Evolutionary conservation across 2,329 filamentous ascomycete species (phyloP), one percentile per base, ranked within the genome.

Genomic region (Kalaharituber pfeilii): DNA sequence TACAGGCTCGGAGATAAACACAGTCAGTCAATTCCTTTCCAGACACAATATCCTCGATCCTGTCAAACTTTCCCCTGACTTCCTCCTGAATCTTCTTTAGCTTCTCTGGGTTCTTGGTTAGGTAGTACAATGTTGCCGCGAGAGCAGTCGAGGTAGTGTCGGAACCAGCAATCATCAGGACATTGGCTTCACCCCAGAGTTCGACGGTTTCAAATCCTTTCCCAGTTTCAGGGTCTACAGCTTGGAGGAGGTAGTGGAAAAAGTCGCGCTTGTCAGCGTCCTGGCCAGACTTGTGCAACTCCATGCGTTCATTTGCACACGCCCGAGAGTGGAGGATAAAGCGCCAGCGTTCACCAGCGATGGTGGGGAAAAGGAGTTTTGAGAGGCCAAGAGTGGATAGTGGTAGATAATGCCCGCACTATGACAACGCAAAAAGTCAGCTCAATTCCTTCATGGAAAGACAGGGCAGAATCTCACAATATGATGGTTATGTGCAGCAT

Each of bases 161-260:
- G 26, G 79, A 81, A 28, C 57, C 51, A 13, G 56, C 60, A 26
- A 60, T 54, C 22, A 58, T 57, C 9, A 85, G 73, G 18, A 83
- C 68, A 64, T 84, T 83, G 7, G 80, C 81, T 65, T 84, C 81
- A 50, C 75, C 78, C 79, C 80, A 82, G 24, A 85, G 75, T 63
- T 84, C 81, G 0, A 76, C 74, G 2, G 73, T 80, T 39, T 72
- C 75, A 63, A 84, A 81, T 1, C 79, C 79, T 55, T 76, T 72
- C 52, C 81, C 81, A 0, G 81, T 84, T 64, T 84, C 80, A 11
- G 81, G 80, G 60, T 86, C 82, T 36, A 76, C 76, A 6, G 82
- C 81, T 63, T 80, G 80, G 56, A 86, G 74, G 9, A 86, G 73
- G 66, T 85, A 80, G 67, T 84, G 80, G 69, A 86, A 85, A 70